Conservation (phyloP, 148 eudicot species). For the Chenopodium formosanum region DNA sequence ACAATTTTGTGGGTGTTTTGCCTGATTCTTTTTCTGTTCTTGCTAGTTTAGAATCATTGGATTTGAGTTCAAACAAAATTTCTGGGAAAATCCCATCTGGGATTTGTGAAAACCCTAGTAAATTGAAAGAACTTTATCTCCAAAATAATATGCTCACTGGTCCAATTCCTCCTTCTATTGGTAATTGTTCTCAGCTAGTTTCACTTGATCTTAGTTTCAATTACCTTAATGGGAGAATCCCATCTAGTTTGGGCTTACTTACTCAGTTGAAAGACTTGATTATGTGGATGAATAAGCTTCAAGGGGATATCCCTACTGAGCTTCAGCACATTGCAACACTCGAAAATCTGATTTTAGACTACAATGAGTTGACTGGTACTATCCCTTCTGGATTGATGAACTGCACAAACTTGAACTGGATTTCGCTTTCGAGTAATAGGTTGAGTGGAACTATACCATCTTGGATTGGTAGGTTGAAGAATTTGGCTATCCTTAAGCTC, state of each 20-base stretch:
- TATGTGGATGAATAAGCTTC: conserved; percentile 83
- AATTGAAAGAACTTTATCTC: conserved; percentile 52
- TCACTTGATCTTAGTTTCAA: conserved; percentile 90
- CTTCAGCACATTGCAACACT: conserved; percentile 54
- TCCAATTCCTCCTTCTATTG: conserved; percentile 50
- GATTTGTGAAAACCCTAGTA: conserved; percentile 28
- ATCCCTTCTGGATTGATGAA: conserved; percentile 64
- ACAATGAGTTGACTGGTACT: conserved; percentile 65
- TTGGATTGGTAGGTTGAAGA: conserved; percentile 57
- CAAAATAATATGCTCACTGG: conserved; percentile 63
- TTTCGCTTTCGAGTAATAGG: conserved; percentile 69
- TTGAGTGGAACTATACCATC: conserved; percentile 71
- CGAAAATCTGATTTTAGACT: conserved; percentile 76
- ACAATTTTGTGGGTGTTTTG: conserved; percentile 56
- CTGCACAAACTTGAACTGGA: conserved; percentile 81
- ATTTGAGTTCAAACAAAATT: conserved; percentile 67
- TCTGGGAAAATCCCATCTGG: conserved; percentile 44
- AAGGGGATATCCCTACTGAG: conserved; percentile 78
- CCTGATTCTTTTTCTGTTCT: conserved; percentile 48
- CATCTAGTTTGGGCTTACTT: conserved; percentile 55
- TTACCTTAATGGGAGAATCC: conserved; percentile 53
- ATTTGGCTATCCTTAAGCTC: conserved; percentile 73
- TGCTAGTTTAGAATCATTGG: conserved; percentile 51
- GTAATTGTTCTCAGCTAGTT: conserved; percentile 59
- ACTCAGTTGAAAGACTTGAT: conserved; percentile 64